Base-by-base conservation (phyloP, 345 rosid genomes). In the Hibiscus trionum region DNA sequence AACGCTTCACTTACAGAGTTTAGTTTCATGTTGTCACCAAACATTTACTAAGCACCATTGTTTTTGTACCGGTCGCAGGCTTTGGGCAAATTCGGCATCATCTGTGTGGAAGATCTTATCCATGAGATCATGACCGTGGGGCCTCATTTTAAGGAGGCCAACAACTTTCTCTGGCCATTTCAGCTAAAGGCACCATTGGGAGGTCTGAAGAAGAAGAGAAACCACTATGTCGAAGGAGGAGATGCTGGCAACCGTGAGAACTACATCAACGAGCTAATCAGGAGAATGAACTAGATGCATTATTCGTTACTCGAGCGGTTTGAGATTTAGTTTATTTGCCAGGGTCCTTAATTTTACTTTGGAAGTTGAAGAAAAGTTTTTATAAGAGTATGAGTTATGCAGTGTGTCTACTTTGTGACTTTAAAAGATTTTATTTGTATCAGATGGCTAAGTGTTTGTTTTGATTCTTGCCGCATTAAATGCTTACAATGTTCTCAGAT, bases 51-150 rank as follows among this genome's bases (percentile, higher is more conserved):
- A 16, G 35, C 56, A 14, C 31, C 1, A 17, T 27, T 37, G 50
- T 21, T 56, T 14, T 8, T 33, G 7, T 74, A 1, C 1, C 1
- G 12, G 27, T 63, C 0, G 31, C 85, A 91, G 95, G 19, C 24
- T 65, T 3, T 42, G 97, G 98, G 26, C 0, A 93, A 93, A 81
- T 80, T 93, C 31, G 91, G 94, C 6, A 94, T 91, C 69, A 83
- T 91, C 79, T 91, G 91, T 75, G 69, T 73, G 35, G 98, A 93
- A 73, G 98, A 88, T 78, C 81, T 93, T 24, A 86, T 93, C 73
- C 97, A 93, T 53, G 98, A 91, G 83, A 90, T 94, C 42, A 67
- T 88, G 82, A 90, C 95, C 0, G 96, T 94, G 0, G 98, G 98
- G 16, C 97, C 95, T 52, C 95, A 91, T 67, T 94, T 93, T 80